Conservation (phyloP, 148 eudicot genomes). For the Fagopyrum homotropicum region DNA sequence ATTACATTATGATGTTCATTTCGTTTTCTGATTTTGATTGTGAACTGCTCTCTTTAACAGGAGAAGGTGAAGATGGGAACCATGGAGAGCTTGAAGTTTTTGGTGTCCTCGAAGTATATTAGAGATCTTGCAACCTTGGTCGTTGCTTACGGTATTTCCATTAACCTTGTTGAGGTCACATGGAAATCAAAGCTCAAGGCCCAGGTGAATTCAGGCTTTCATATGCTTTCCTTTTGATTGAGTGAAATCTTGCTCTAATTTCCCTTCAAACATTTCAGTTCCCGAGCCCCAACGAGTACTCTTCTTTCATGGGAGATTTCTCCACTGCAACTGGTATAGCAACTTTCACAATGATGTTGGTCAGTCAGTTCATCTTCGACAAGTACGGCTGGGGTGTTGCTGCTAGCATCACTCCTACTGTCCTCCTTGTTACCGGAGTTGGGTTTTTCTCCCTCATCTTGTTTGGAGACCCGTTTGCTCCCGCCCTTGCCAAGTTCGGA, state of each 20-base stretch:
- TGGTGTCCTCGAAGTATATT: constrained; percentile 73
- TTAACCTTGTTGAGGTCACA: constrained; percentile 97
- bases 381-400: constrained; percentile 99
- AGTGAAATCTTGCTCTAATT: neutral
- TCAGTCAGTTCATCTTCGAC: constrained; percentile 89
- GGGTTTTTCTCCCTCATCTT: constrained; percentile 91
- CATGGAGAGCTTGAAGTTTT: constrained; percentile 96
- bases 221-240: neutral
- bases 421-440: constrained; percentile 79
- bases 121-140: constrained; percentile 95
- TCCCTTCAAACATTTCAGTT: constrained; percentile 38
- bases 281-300: constrained; percentile 96
- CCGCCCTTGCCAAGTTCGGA: constrained; percentile 59
- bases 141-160: constrained; percentile 96
- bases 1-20: too few relatives aligned
- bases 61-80: constrained; percentile 93
- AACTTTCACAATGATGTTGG: constrained; percentile 91
- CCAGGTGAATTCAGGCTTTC: constrained; percentile 44
- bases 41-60: constrained; percentile 27
- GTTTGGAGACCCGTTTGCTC: constrained; percentile 74
- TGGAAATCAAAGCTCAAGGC: constrained; percentile 99
- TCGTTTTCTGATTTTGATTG: neutral
- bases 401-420: constrained; percentile 91
- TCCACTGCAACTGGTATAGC: constrained; percentile 97
- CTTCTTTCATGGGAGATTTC: constrained; percentile 99